These are phyloP conservation scores for Endocarpon pusillum DNA, from an alignment of 495 filamentous ascomycete species.

Conservation along the genomic window DNA sequence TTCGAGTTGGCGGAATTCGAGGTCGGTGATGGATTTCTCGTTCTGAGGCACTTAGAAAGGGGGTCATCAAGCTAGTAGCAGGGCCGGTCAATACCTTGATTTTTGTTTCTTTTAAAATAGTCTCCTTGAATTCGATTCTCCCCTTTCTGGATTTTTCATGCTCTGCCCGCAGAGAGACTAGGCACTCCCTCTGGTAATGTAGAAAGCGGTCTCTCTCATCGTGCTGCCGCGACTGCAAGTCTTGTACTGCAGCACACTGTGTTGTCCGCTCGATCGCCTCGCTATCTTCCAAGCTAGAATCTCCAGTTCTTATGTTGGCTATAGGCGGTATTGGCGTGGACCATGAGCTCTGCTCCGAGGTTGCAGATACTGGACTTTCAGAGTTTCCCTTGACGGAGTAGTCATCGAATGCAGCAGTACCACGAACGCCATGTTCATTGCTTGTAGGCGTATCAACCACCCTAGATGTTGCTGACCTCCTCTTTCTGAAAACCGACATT, in stretches of 20 bases:
- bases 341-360: not conserved
- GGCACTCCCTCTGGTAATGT: not conserved
- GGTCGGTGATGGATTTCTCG: conserved; percentile 5
- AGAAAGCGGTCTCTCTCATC: not conserved
- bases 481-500: conserved; percentile 2
- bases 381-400: not conserved
- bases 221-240: not conserved
- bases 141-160: not conserved
- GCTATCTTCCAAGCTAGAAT: not conserved
- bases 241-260: not conserved
- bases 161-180: not conserved
- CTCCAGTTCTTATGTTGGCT: not conserved
- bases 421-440: not conserved
- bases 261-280: not conserved
- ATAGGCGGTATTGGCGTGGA: not conserved
- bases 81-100: not conserved
- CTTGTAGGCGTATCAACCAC: not conserved
- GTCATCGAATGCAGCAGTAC: not conserved
- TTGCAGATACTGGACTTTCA: not conserved
- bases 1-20: conserved; percentile 11
- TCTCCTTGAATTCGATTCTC: not conserved
- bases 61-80: not conserved
- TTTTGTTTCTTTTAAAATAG: not conserved
- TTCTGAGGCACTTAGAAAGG: not conserved
- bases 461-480: not conserved